Evolutionary conservation across 257 asterid genomes (phyloP), one percentile per base, ranked within the genome.

Genomic region (Capsicum pubescens): DNA sequence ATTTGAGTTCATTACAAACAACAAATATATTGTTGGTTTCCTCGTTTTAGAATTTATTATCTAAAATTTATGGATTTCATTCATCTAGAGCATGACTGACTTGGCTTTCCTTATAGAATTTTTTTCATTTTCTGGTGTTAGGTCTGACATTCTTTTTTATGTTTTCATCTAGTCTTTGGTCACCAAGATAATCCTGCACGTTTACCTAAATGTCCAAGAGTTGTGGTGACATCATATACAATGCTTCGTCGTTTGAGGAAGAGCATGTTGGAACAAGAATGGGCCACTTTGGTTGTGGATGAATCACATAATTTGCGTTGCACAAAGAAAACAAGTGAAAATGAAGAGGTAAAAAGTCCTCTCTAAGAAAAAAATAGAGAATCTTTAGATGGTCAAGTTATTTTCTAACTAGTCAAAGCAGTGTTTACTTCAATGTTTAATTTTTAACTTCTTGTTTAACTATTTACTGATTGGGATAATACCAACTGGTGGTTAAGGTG

Each of bases 241-340:
- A 96, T 96, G 99, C 98, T 96, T 83, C 93, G 92, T 50, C 98
- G 97, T 82, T 89, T 96, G 87, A 89, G 85, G 84, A 91, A 87
- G 84, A 93, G 92, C 88, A 92, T 96, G 91, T 83, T 91, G 91
- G 93, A 89, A 83, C 93, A 86, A 86, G 94, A 94, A 85, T 94
- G 99, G 99, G 95, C 70, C 77, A 92, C 95, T 86, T 82, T 93
- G 90, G 92, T 96, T 82, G 89, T 96, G 80, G 99, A 96, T 77
- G 99, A 96, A 89, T 96, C 99, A 55, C 99, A 96, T 90, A 92
- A 96, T 86, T 84, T 96, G 77, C 97, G 87, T 69, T 94, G 97
- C 89, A 87, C 88, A 85, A 94, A 91, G 87, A 93, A 93, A 87
- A 82, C 84, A 81, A 76, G 91, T 81, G 99, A 96, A 88, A 88